Percentiles rank a stretch among this genome's conserved stretches.
Conservation (phyloP, 2,329 filamentous ascomycete genomes). For the Volutella citrinella region DNA sequence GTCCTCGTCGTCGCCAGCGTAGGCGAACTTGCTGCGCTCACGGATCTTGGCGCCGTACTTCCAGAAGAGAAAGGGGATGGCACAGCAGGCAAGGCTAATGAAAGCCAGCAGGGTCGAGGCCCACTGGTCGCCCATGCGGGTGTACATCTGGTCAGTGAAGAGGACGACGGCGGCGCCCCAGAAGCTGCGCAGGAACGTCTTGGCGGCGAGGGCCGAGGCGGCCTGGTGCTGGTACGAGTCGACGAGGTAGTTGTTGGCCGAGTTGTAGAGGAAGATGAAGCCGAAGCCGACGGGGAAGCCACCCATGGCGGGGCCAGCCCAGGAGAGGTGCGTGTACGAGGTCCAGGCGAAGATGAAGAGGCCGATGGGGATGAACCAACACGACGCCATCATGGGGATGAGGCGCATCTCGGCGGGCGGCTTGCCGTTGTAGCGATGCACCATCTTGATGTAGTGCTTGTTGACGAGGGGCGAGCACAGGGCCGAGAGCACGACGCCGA, state of each 20-base stretch:
- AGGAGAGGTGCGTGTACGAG: slow-evolving; percentile 62
- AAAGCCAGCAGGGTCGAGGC: slow-evolving; percentile 71
- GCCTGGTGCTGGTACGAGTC: slow-evolving; percentile 68
- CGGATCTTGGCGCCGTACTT: slow-evolving; percentile 71
- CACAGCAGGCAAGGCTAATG: slow-evolving; percentile 72
- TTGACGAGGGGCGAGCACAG: slow-evolving; percentile 70
- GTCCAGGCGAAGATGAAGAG: slow-evolving; percentile 60
- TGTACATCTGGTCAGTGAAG: slow-evolving; percentile 81
- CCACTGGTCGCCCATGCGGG: slow-evolving; percentile 71
- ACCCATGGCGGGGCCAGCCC: slow-evolving; percentile 70
- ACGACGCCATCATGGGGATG: slow-evolving; percentile 77
- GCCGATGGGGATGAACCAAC: slow-evolving; percentile 65
- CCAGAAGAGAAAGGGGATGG: slow-evolving; percentile 82
- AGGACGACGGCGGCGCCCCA: slow-evolving; percentile 77
- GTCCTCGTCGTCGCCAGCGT: slow-evolving; percentile 51
- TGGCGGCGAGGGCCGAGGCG: slow-evolving; percentile 76
- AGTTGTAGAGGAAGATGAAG: slow-evolving; percentile 82
- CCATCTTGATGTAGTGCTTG: slow-evolving; percentile 71
- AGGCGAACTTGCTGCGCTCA: slow-evolving; percentile 68
- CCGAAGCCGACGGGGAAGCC: slow-evolving; percentile 74
- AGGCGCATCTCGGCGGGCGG: slow-evolving; percentile 76
- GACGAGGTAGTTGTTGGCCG: slow-evolving; percentile 71
- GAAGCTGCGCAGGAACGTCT: slow-evolving; percentile 75
- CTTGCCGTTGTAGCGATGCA: slow-evolving; percentile 61
- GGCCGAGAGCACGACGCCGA: slow-evolving; percentile 70